These are phyloP conservation scores for Arthrobotrys megalospora DNA, from an alignment of 2,329 filamentous ascomycete genomes.

Conservation along the genomic window DNA sequence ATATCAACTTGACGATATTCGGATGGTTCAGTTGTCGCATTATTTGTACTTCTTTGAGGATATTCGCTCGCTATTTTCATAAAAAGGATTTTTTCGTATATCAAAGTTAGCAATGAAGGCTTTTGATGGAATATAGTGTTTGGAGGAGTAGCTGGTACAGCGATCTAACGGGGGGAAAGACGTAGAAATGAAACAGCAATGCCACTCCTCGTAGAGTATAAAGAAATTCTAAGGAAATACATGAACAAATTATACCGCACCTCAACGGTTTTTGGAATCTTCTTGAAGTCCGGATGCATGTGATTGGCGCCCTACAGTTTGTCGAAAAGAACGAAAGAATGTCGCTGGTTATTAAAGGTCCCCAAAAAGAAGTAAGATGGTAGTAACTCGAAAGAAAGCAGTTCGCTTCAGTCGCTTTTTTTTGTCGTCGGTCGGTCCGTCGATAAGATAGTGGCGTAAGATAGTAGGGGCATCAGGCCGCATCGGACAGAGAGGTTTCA, in stretches of 20 bases:
- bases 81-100: too few relatives aligned
- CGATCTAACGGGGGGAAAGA: slow-evolving; percentile 20
- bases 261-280: slow-evolving; percentile 95
- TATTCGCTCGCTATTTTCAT: slow-evolving; percentile 89
- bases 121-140: neutral
- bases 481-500: slow-evolving; percentile 57
- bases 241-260: slow-evolving; percentile 76
- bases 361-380: slow-evolving; percentile 48
- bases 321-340: slow-evolving; percentile 45
- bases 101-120: slow-evolving; percentile 58
- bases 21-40: slow-evolving; percentile 98
- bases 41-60: slow-evolving; percentile 97
- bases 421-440: neutral
- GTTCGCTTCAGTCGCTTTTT: slow-evolving; percentile 6
- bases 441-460: slow-evolving; percentile 5
- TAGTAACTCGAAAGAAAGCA: slow-evolving; percentile 54
- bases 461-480: slow-evolving; percentile 58
- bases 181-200: slow-evolving; percentile 39
- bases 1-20: slow-evolving; percentile 93
- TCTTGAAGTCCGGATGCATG: slow-evolving; percentile 96
- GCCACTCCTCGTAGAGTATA: slow-evolving; percentile 49
- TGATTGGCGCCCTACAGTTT: slow-evolving; percentile 84
- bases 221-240: slow-evolving; percentile 33
- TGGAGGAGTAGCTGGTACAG: slow-evolving; percentile 46
- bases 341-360: slow-evolving; percentile 62